Evolutionary conservation across 306 rosid genomes (phyloP), one percentile per base, ranked within the genome.

Genomic region (Gleditsia sinensis): DNA sequence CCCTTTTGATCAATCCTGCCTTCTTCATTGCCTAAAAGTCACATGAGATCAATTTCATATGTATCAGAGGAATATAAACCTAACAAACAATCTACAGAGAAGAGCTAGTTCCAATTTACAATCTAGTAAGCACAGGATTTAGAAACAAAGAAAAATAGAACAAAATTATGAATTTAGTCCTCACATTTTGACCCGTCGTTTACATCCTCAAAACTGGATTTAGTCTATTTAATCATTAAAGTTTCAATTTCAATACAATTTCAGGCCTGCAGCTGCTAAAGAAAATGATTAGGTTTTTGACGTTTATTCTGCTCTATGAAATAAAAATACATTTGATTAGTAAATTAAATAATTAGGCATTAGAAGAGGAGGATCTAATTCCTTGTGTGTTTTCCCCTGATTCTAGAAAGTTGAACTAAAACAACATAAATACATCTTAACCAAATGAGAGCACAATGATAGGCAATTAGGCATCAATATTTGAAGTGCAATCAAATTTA

Each of bases 1-100:
- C 97, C 98, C 79, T 91, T 94, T 53, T 91, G 98, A 79, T 91
- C 98, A 48, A 81, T 74, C 82, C 92, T 85, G 68, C 94, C 98
- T 61, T 94, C 98, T 60, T 94, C 98, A 32, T 89, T 86, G 20
- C 98, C 98, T 94, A 80, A 54, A 79, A 82, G 56, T 28, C 69
- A 67, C 9, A 50, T 57, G 37, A 25, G 24, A 58, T 39, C 59
- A 76, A 71, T 62, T 51, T 65, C 80, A 56, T 54, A 69, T 64
- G 20, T 64, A 56, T 27, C 30, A 21, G 16, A 43, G 13, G 28
- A 71, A 50, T 58, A 67, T 34, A 66, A 79, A 49, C 28, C 37
- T 13, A 70, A 68, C 53, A 73, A 40, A n/a, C 14, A 16, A 50
- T 24, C 65, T 39, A 57, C 61, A 27, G 2, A 32, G 3, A 59